Evolutionary conservation across 2,329 filamentous ascomycete species (phyloP).

Genomic region (Cylindrodendrum hubeiense): DNA sequence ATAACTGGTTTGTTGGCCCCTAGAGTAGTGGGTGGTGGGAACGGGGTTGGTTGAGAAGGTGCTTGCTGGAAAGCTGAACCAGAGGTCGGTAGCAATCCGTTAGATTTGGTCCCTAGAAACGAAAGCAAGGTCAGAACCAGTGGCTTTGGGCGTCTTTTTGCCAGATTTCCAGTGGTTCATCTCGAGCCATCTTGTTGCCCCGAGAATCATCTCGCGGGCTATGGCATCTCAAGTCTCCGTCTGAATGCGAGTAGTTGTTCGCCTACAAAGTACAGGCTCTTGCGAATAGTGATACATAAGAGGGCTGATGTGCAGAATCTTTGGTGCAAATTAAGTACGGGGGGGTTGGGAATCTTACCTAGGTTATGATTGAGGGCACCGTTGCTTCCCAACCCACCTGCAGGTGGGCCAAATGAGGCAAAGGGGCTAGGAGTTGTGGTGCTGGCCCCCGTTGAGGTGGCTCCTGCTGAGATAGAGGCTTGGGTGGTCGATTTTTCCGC

Average conservation of each 20-base stretch:
- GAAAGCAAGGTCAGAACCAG: slow-evolving; percentile 46
- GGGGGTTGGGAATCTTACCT: slow-evolving; percentile 40
- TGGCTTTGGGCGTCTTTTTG: slow-evolving; percentile 42
- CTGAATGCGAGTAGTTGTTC: slow-evolving; percentile 41
- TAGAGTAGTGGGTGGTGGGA: slow-evolving; percentile 30
- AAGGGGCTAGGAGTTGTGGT: slow-evolving; percentile 27
- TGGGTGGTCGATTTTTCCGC: slow-evolving; percentile 19
- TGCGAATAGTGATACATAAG: slow-evolving; percentile 21
- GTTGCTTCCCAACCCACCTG: slow-evolving; percentile 19
- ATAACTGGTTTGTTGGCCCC: slow-evolving; percentile 16
- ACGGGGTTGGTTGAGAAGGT: slow-evolving; percentile 37
- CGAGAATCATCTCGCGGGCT: slow-evolving; percentile 28
- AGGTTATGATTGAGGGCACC: slow-evolving; percentile 28
- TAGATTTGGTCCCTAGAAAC: slow-evolving; percentile 42
- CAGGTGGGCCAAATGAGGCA: slow-evolving; percentile 23
- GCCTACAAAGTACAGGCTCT: slow-evolving; percentile 33
- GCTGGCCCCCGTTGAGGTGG: slow-evolving; percentile 21
- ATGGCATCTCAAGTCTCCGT: slow-evolving; percentile 43
- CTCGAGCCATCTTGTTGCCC: slow-evolving; percentile 38
- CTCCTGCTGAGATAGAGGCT: slow-evolving; percentile 13
- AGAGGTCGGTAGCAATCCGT: slow-evolving; percentile 33
- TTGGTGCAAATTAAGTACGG: slow-evolving; percentile 36
- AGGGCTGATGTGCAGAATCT: slow-evolving; percentile 40
- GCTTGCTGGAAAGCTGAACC: slow-evolving; percentile 33
- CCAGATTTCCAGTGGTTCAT: slow-evolving; percentile 46